Percentiles rank a stretch among this genome's conserved stretches.
Conservation (phyloP, 805 yeast species). For the Ogataea minuta region DNA sequence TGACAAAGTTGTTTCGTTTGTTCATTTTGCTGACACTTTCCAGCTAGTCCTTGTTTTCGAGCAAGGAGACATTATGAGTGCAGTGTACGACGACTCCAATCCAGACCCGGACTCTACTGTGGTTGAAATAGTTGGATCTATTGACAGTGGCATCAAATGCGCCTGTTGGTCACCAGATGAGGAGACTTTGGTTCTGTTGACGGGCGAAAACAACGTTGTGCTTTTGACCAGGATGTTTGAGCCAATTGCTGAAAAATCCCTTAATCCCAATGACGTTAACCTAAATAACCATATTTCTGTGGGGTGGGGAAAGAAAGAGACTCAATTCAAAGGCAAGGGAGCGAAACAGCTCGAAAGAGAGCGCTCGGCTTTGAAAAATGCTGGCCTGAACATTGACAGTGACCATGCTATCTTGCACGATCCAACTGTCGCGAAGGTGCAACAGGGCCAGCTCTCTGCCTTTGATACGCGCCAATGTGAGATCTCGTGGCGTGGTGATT, state of each 20-base stretch:
- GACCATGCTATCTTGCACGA: constrained; percentile 61
- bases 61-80: constrained; percentile 74
- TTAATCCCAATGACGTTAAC: constrained; percentile 60
- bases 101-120: constrained; percentile 54
- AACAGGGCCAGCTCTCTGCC: constrained; percentile 59
- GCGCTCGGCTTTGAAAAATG: constrained; percentile 50
- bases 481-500: constrained; percentile 95
- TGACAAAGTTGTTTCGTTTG: constrained; percentile 51
- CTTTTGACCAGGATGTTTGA: constrained; percentile 76
- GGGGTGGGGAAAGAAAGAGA: constrained; percentile 98
- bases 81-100: constrained; percentile 50
- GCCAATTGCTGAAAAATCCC: constrained; percentile 62
- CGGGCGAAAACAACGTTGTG: constrained; percentile 58
- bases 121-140: constrained; percentile 76
- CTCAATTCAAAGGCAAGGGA: constrained; percentile 95
- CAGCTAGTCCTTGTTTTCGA: constrained; percentile 64
- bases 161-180: constrained; percentile 92
- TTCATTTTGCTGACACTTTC: constrained; percentile 66
- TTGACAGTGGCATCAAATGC: constrained; percentile 70
- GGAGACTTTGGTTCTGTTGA: constrained; percentile 72
- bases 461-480: constrained; percentile 48
- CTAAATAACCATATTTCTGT: constrained; percentile 85
- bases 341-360: constrained; percentile 76
- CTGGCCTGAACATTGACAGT: constrained; percentile 66
- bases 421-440: constrained; percentile 80